Conservation (phyloP, 1,139 yeast genomes). For the Hyphopichia fennica region DNA sequence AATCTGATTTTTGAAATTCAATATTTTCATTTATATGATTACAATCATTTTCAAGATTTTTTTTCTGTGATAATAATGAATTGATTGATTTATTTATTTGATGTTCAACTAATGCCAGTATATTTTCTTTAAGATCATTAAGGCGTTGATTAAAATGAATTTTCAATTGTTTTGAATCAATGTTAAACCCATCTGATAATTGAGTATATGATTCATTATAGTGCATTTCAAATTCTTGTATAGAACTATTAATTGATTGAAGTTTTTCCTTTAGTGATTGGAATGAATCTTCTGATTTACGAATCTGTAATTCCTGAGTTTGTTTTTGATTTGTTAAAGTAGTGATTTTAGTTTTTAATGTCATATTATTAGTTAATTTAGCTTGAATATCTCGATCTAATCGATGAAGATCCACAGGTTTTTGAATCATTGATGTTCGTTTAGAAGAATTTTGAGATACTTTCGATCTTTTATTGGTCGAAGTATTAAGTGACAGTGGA, state of each 20-base stretch:
- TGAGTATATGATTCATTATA: conserved; percentile 26
- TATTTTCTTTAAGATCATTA: conserved; percentile 36
- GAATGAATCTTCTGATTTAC: conserved; percentile 38
- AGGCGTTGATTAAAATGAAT: conserved; percentile 35
- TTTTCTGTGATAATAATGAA: neutral
- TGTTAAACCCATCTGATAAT: conserved; percentile 33
- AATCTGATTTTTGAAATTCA: conserved; percentile 17
- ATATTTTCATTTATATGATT: conserved; percentile 18
- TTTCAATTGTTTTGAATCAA: conserved; percentile 32
- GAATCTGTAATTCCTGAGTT: conserved; percentile 33
- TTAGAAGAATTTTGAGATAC: neutral
- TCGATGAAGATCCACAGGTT: conserved; percentile 6
- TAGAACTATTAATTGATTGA: conserved; percentile 20
- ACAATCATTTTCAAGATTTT: conserved; percentile 6
- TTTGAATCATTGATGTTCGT: neutral
- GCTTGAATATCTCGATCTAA: conserved; percentile 14
- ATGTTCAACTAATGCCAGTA: conserved; percentile 32
- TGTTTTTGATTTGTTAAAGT: conserved; percentile 39
- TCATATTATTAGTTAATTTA: conserved; percentile 17
- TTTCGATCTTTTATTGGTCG: neutral
- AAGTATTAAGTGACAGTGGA: neutral
- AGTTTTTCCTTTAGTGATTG: conserved; percentile 20
- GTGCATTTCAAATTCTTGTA: conserved; percentile 29
- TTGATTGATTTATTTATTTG: conserved; percentile 28
- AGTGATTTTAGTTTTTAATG: conserved; percentile 22